Evolutionary conservation across 257 asterid genomes (phyloP), one percentile per base, ranked within the genome.

Genomic region (Nicotiana benthamiana): DNA sequence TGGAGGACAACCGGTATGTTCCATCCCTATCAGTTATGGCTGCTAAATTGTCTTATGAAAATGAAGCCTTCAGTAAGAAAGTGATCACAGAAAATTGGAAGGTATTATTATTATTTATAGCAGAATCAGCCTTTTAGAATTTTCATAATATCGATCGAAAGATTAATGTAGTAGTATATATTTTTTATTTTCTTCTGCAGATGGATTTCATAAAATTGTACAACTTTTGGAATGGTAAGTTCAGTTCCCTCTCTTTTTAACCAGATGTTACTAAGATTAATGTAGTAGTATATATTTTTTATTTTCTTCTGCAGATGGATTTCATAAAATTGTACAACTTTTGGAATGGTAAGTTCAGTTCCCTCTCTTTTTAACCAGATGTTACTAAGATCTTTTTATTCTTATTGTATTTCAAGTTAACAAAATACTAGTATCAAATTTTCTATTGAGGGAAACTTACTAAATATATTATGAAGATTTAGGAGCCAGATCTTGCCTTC

Each of bases 41-140:
- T 3, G 88, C 95, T 75, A 91, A 92, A 87, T 72, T 91, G 26
- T 83, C 92, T 2, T 92, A 92, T 40, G 97, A 92, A 74, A 91
- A 92, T 77, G 65, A 84, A 82, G 80, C 92, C 18, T 89, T 87
- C 80, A 78, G 78, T 9, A 80, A 36, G 78, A 83, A 85, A 20
- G 84, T 89, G 0, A 82, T 92, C 62, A 65, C 80, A 16, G 81
- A 87, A 57, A 80, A 59, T 62, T 92, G 96, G 97, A 83, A 90
- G 95, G 97, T 48, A 48, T 22, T 75, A 18, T 22, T 75, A 18
- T 15, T 5, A n/a, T 75, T 6, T 20, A 17, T 9, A 46, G 18
- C 12, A 24, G 27, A 65, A 26, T 67, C n/a, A 9, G 17, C 43
- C 6, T 8, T 15, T 68, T 68, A 20, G 56, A 68, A 3, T 11